Base-by-base conservation (phyloP, 306 rosid species). In the Prunus campanulata region DNA sequence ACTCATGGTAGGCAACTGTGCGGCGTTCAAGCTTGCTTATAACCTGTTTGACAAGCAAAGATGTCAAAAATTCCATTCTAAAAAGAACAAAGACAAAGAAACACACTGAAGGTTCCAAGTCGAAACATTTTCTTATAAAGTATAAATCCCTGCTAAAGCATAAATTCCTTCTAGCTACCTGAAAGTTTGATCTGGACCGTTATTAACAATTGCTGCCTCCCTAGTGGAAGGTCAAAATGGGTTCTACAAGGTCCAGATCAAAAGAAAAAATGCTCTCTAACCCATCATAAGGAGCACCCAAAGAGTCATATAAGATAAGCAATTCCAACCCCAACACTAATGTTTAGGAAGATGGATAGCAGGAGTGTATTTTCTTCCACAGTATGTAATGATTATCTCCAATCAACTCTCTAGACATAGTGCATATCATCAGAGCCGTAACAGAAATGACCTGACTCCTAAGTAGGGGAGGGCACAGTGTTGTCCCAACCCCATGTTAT, bases 1-100 rank as follows among this genome's bases (percentile, higher is more conserved):
- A 85, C 82, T 95, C 98, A 79, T 95, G 98, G 78, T 89, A 95
- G 25, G 98, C 98, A 71, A 95, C 97, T 55, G 98, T 95, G 2
- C 97, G 89, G 74, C 98, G 89, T 81, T 95, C 98, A 71, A 75
- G 78, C 88, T 92, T 92, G 90, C 97, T 92, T 78, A 92, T 92
- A 35, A 95, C 97, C 98, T 95, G 91, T 75, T 74, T 67, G 42
- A 46, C 74, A 79, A 78, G 70, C 39, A 67, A 5, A 44, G 62
- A 49, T 32, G 70, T 70, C 30, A 75, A 74, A 71, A 56, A 60
- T 60, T 75, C 59, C 56, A 59, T 56, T 29, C 74, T 66, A 68
- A 52, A 65, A 1, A 74, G 64, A 30, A 3, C 56, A 56, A 49
- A 59, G 5, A 69, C 68, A 27, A 44, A 64, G 11, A 52, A 29